Conservation (phyloP, 2,329 filamentous ascomycete species). For the Aaosphaeria pasadenensis region DNA sequence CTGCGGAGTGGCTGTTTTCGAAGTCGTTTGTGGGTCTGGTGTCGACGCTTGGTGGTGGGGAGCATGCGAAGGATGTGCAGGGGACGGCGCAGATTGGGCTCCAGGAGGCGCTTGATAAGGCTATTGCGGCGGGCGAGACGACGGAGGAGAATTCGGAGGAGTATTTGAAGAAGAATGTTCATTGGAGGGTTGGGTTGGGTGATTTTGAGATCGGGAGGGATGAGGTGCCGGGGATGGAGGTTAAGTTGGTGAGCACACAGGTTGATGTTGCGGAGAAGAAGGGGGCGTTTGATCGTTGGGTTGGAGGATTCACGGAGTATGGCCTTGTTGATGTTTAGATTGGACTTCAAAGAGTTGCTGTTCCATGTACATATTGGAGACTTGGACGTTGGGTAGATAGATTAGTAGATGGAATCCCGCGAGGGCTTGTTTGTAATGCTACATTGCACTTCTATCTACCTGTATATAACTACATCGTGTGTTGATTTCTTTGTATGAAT, state of each 20-base stretch:
- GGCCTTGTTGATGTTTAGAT: slow-evolving; percentile 4
- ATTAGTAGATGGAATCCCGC: too few relatives aligned
- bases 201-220: slow-evolving; percentile 8
- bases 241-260: slow-evolving; percentile 10
- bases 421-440: too few relatives aligned
- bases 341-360: too few relatives aligned
- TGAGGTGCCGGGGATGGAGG: slow-evolving; percentile 7
- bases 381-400: too few relatives aligned
- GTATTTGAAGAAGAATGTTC: slow-evolving; percentile 2
- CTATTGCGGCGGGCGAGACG: background rate
- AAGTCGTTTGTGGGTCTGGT: slow-evolving; percentile 1
- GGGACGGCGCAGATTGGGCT: background rate
- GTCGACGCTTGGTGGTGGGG: slow-evolving; percentile 1
- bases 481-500: too few relatives aligned
- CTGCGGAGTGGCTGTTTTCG: slow-evolving; percentile 1
- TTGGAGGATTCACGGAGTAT: slow-evolving; percentile 11
- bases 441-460: too few relatives aligned
- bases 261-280: slow-evolving; percentile 13
- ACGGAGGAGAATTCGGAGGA: slow-evolving; percentile 1
- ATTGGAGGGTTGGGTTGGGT: slow-evolving; percentile 6
- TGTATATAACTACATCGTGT: too few relatives aligned
- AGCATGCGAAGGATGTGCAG: background rate
- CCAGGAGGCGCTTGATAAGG: background rate
- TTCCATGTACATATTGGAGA: too few relatives aligned
- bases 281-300: slow-evolving; percentile 14